Conservation (phyloP, 257 asterid species). For the Paraleonurus japonicus region DNA sequence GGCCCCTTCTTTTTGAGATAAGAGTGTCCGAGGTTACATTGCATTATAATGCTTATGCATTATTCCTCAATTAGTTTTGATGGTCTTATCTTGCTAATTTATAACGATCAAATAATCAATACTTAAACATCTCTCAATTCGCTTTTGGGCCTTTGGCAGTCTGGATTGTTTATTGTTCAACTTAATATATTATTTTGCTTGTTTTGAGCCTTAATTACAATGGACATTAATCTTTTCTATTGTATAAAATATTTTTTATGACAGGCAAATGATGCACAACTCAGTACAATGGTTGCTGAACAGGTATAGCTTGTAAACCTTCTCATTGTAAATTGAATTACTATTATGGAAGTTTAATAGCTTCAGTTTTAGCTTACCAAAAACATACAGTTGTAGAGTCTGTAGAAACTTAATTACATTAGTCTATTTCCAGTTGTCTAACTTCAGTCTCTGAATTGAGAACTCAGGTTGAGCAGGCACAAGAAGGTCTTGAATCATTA, state of each 20-base stretch:
- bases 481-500: slow-evolving; percentile 87
- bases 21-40: slow-evolving; percentile 13
- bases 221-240: slow-evolving; percentile 11
- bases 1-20: not conserved
- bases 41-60: not conserved
- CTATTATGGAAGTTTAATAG: not conserved
- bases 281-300: slow-evolving; percentile 97
- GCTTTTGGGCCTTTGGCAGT: slow-evolving; percentile 2
- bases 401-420: slow-evolving; percentile 1
- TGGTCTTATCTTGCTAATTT: not conserved
- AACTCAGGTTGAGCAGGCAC: slow-evolving; percentile 94
- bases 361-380: not conserved
- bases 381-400: slow-evolving; percentile 12
- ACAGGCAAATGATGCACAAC: slow-evolving; percentile 99
- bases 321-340: not conserved
- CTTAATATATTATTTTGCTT: not conserved
- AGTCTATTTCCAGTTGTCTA: slow-evolving; percentile 6
- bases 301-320: slow-evolving; percentile 56
- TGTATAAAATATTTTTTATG: slow-evolving; percentile 32
- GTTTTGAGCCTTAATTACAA: not conserved
- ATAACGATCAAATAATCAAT: not conserved
- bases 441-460: slow-evolving; percentile 21
- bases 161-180: not conserved
- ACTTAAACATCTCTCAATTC: not conserved
- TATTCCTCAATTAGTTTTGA: not conserved